Evolutionary conservation across 768 basidiomycete species (phyloP).

Genomic region (Chalciporus chontae): DNA sequence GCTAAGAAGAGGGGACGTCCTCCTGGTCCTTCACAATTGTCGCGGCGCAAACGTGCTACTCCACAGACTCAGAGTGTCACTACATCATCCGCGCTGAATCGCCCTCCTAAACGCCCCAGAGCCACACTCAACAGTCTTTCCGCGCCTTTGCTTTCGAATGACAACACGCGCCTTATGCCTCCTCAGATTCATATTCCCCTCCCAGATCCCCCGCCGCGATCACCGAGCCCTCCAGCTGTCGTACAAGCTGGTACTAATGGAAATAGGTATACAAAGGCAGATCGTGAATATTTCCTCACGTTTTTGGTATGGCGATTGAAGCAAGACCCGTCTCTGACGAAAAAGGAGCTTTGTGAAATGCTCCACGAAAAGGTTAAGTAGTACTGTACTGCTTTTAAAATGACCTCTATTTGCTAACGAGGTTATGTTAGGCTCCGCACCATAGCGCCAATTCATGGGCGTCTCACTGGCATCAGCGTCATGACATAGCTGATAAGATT

Average conservation of each 20-base stretch:
- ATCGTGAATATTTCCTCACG: slow-evolving; percentile 62
- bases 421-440: slow-evolving; percentile 53
- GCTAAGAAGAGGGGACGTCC: slow-evolving; percentile 22
- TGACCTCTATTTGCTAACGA: slow-evolving; percentile 5
- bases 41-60: slow-evolving; percentile 23
- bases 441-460: slow-evolving; percentile 62
- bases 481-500: slow-evolving; percentile 66
- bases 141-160: slow-evolving; percentile 30
- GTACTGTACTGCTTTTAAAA: neutral
- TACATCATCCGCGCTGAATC: slow-evolving; percentile 18
- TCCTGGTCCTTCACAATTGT: slow-evolving; percentile 21
- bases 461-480: slow-evolving; percentile 63
- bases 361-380: slow-evolving; percentile 51
- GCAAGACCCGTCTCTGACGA: slow-evolving; percentile 48
- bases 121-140: slow-evolving; percentile 61
- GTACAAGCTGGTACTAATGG: slow-evolving; percentile 46
- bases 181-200: slow-evolving; percentile 59
- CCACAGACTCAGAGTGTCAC: slow-evolving; percentile 15
- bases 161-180: slow-evolving; percentile 49
- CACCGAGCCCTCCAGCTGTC: slow-evolving; percentile 62
- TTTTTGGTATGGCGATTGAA: slow-evolving; percentile 63
- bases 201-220: slow-evolving; percentile 62
- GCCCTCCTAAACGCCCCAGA: slow-evolving; percentile 31
- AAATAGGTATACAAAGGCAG: slow-evolving; percentile 63
- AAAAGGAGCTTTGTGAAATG: slow-evolving; percentile 50